These are phyloP conservation scores for Aspergillus indologenus DNA, from an alignment of 495 filamentous ascomycete genomes.

Conservation along the genomic window DNA sequence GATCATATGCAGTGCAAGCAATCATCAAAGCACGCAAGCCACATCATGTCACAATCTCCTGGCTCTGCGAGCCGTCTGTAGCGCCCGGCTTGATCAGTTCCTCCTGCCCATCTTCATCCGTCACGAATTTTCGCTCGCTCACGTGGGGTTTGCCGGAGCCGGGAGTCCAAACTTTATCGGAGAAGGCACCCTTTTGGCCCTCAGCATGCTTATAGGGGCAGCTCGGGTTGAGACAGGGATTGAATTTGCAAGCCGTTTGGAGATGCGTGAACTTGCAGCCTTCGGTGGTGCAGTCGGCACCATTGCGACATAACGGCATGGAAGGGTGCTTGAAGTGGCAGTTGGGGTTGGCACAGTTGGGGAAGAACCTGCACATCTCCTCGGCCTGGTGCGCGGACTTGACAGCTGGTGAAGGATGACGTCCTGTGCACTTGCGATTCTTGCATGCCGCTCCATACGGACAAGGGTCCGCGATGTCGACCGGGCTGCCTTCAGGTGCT, in stretches of 20 bases:
- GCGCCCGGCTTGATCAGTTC: constrained; percentile 73
- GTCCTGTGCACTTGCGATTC: constrained; percentile 87
- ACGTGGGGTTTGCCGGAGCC: constrained; percentile 60
- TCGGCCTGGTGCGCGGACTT: constrained; percentile 73
- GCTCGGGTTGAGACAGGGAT: constrained; percentile 78
- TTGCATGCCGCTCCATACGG: constrained; percentile 87
- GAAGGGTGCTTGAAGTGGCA: constrained; percentile 84
- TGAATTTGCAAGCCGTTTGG: constrained; percentile 81
- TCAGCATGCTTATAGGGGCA: constrained; percentile 92
- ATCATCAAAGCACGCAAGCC: constrained; percentile 7
- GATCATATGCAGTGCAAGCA: background rate
- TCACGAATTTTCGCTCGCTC: constrained; percentile 89
- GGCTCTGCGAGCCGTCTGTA: constrained; percentile 28
- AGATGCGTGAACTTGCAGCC: constrained; percentile 89
- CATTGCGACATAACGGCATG: constrained; percentile 86
- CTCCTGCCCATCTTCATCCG: constrained; percentile 62
- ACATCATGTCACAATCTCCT: constrained; percentile 41
- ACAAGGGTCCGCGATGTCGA: constrained; percentile 80
- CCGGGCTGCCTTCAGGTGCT: constrained; percentile 71
- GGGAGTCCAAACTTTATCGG: constrained; percentile 89
- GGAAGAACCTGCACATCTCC: constrained; percentile 89
- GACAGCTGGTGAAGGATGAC: constrained; percentile 87
- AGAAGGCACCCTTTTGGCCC: constrained; percentile 74
- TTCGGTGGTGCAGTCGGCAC: constrained; percentile 78
- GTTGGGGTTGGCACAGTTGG: constrained; percentile 82